phyloP scores from a whole-genome alignment of 495 filamentous ascomycete species.

The Xylaria scruposa region DNA sequence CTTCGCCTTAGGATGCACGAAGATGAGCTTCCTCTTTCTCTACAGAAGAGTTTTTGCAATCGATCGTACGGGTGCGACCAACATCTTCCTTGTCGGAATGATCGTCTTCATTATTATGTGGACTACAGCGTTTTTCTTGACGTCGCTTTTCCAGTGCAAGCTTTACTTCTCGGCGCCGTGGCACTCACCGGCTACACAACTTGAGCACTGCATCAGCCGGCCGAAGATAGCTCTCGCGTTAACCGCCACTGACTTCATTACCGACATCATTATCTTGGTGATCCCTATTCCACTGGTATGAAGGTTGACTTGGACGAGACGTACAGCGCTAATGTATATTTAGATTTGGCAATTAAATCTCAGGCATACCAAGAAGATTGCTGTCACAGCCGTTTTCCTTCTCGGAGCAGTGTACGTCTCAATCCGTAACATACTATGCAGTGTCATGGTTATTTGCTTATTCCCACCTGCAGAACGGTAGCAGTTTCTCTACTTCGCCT shows the following conservation, averaged over 20 bases:
- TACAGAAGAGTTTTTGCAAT: slow-evolving; percentile 40
- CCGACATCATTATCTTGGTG: slow-evolving; percentile 35
- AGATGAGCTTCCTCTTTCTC: slow-evolving; percentile 41
- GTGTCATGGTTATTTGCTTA: not conserved
- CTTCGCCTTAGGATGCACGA: slow-evolving; percentile 36
- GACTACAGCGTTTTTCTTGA: slow-evolving; percentile 35
- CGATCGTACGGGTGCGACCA: slow-evolving; percentile 12
- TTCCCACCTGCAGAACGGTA: not conserved
- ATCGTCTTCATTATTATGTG: slow-evolving; percentile 28
- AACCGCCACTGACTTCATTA: slow-evolving; percentile 31
- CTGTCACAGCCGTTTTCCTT: slow-evolving; percentile 31
- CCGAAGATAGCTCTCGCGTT: slow-evolving; percentile 26
- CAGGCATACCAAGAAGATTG: slow-evolving; percentile 29
- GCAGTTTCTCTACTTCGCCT: not conserved
- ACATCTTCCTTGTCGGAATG: slow-evolving; percentile 20
- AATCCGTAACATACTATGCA: not conserved
- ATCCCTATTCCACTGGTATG: slow-evolving; percentile 39
- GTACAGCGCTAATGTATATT: too few species aligned
- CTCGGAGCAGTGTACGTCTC: slow-evolving; percentile 23
- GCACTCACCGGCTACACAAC: slow-evolving; percentile 17
- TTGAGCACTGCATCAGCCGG: slow-evolving; percentile 28
- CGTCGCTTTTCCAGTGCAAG: slow-evolving; percentile 33
- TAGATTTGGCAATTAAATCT: slow-evolving; percentile 39
- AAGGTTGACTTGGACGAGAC: slow-evolving; percentile 1
- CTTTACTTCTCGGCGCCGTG: slow-evolving; percentile 30